These are phyloP conservation scores for Zoysia japonica DNA, from an alignment of 176 grass and related monocot genomes.

Conservation along the genomic window DNA sequence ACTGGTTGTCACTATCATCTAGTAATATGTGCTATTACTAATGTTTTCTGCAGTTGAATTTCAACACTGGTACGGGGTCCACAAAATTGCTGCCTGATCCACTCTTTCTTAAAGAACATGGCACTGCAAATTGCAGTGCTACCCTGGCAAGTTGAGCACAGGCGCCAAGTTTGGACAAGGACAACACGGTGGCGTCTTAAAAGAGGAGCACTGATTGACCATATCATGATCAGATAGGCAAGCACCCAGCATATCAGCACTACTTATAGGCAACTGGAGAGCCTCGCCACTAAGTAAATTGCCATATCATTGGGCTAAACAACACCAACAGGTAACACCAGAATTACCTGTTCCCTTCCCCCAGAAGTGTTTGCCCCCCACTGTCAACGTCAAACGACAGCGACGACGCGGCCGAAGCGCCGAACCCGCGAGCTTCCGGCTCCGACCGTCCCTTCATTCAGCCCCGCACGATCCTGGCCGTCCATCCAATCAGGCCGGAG, in stretches of 20 bases:
- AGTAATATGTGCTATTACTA: not conserved
- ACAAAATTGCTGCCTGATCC: not conserved
- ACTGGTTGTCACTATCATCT: not conserved
- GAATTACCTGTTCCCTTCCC: not conserved
- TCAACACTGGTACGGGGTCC: not conserved
- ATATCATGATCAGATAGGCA: not conserved
- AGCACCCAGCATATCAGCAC: not conserved
- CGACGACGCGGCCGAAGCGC: not conserved
- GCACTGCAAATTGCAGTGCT: not conserved
- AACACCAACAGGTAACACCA: not conserved
- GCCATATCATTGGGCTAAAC: not conserved
- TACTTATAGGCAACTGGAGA: not conserved
- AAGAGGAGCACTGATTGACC: not conserved
- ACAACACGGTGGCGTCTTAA: not conserved
- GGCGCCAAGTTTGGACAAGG: not conserved
- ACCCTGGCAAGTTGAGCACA: not conserved
- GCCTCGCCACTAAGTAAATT: not conserved
- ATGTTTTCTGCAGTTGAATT: not conserved
- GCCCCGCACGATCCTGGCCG: not conserved
- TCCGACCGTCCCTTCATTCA: not conserved
- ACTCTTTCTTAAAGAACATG: not conserved
- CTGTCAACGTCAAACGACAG: constrained; percentile 15
- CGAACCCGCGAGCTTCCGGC: not conserved
- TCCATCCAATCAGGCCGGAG: constrained; percentile 30
- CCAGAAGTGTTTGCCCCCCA: not conserved